These are phyloP conservation scores for Talaromyces thailandensis DNA, from an alignment of 495 filamentous ascomycete genomes.

Conservation along the genomic window DNA sequence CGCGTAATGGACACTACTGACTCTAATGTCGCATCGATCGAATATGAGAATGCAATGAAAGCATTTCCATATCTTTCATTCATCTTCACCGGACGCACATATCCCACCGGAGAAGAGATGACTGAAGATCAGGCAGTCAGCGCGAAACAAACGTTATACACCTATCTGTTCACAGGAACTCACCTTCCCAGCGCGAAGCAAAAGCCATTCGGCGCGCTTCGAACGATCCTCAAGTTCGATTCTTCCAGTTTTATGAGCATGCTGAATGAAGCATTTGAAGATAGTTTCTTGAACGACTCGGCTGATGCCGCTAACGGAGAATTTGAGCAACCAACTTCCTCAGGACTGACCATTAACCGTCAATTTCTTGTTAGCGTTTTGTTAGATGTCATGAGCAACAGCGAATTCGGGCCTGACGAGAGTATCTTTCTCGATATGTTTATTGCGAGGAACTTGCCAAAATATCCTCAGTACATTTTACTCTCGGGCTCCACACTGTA, in stretches of 20 bases:
- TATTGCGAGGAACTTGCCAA: conserved; percentile 88
- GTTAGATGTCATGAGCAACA: conserved; percentile 72
- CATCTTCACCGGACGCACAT: conserved; percentile 79
- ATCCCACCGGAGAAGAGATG: conserved; percentile 75
- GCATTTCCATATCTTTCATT: conserved; percentile 94
- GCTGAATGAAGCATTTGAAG: conserved; percentile 95
- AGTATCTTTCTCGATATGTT: conserved; percentile 97
- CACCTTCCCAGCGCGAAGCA: conserved; percentile 34
- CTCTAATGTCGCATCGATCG: conserved; percentile 21
- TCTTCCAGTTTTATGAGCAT: conserved; percentile 88
- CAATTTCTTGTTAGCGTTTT: conserved; percentile 87
- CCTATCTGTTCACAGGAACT: conserved; percentile 77
- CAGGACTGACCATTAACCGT: conserved; percentile 55
- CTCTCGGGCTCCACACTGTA: conserved; percentile 79
- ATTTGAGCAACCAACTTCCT: conserved; percentile 28
- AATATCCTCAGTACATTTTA: conserved; percentile 92
- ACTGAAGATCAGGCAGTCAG: conserved; percentile 55
- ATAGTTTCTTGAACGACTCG: conserved; percentile 77
- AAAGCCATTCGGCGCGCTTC: conserved; percentile 72
- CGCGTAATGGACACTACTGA: conserved; percentile 17
- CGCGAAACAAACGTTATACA: conserved; percentile 81
- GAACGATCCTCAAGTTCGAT: conserved; percentile 78
- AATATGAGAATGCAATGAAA: conserved; percentile 64
- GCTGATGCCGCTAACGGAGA: conserved; percentile 50
- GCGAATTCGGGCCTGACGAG: conserved; percentile 66